These are phyloP conservation scores for Paratinospora sagittata DNA, from an alignment of 164 flowering plant genomes.

Conservation along the genomic window DNA sequence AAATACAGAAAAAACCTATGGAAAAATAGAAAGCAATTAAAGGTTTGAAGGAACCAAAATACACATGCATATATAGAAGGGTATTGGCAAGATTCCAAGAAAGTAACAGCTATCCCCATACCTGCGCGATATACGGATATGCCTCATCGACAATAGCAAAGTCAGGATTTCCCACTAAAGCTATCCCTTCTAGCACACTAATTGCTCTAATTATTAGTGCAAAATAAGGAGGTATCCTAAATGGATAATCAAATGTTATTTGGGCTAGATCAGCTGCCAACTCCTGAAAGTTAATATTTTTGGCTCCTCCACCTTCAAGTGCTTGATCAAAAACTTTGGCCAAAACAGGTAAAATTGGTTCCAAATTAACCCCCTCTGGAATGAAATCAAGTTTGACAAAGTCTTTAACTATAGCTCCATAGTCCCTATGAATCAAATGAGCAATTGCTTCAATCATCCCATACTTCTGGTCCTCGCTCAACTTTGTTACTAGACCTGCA, in stretches of 20 bases:
- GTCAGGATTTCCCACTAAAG: slow-evolving; percentile 95
- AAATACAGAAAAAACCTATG: not conserved
- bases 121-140: slow-evolving; percentile 98
- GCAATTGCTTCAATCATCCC: slow-evolving; percentile 99
- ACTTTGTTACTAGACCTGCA: slow-evolving; percentile 85
- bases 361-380: slow-evolving; percentile 88
- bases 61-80: not conserved
- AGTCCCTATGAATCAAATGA: slow-evolving; percentile 96
- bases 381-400: slow-evolving; percentile 95
- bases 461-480: slow-evolving; percentile 95
- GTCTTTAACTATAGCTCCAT: slow-evolving; percentile 90
- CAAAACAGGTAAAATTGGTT: slow-evolving; percentile 88
- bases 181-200: slow-evolving; percentile 97
- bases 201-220: slow-evolving; percentile 99
- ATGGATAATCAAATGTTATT: slow-evolving; percentile 98
- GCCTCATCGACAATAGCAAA: slow-evolving; percentile 99
- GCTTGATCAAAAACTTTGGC: slow-evolving; percentile 99
- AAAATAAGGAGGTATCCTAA: slow-evolving; percentile 97
- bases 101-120: slow-evolving; percentile 22
- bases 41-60: not conserved
- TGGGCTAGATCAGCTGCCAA: slow-evolving; percentile 96
- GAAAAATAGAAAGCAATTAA: not conserved
- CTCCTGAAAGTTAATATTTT: slow-evolving; percentile 93
- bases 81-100: not conserved
- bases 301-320: slow-evolving; percentile 98